Conservation (phyloP, 1,139 yeast genomes). For the Taphrina wiesneri region DNA sequence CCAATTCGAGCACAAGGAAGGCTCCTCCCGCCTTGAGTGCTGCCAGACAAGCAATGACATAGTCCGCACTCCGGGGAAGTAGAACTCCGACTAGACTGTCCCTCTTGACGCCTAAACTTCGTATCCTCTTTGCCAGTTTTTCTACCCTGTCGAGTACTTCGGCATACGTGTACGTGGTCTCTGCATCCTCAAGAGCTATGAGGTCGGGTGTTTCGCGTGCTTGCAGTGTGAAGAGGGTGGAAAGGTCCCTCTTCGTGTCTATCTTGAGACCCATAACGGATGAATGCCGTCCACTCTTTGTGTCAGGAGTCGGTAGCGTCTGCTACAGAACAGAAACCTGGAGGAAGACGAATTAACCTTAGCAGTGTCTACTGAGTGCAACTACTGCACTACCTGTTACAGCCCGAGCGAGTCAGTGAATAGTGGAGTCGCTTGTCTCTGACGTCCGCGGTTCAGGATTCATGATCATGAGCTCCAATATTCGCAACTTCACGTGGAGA, state of each 20-base stretch:
- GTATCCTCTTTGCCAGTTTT: conserved; percentile 8
- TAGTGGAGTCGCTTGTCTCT: neutral
- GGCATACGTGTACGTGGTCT: conserved; percentile 8
- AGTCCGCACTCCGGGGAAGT: conserved; percentile 19
- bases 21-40: conserved; percentile 24
- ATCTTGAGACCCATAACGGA: conserved; percentile 10
- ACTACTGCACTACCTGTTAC: neutral
- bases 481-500: neutral
- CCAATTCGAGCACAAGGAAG: conserved; percentile 47
- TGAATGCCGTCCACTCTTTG: neutral
- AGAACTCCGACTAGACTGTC: conserved; percentile 22
- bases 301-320: neutral
- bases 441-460: neutral
- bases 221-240: conserved; percentile 7
- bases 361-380: no score
- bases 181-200: conserved; percentile 17
- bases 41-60: conserved; percentile 27
- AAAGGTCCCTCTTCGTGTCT: conserved; percentile 11
- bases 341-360: no score
- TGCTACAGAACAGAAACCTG: no score
- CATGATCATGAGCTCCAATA: neutral
- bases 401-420: neutral
- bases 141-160: conserved; percentile 6
- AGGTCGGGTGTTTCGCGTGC: conserved; percentile 12
- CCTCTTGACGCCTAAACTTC: conserved; percentile 9